Evolutionary conservation across 176 grass and related monocot genomes (phyloP).

Genomic region (Musa acuminata): DNA sequence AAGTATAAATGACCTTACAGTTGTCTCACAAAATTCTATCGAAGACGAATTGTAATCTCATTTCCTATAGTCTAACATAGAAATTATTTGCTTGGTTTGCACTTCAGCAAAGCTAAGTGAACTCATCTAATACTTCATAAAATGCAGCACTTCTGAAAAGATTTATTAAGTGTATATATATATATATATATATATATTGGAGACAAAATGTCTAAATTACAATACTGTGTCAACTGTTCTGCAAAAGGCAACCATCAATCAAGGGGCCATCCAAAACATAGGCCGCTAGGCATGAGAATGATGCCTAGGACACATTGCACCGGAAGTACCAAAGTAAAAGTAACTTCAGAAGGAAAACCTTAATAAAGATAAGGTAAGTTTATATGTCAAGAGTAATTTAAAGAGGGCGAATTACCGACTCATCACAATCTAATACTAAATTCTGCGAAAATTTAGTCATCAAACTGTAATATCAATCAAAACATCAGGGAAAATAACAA

Average conservation of each 20-base stretch:
- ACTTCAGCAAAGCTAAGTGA: not conserved
- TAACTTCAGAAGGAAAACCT: not conserved
- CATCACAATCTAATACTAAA: no score
- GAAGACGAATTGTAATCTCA: not conserved
- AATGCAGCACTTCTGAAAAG: not conserved
- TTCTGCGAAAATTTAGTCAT: no score
- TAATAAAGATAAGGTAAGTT: not conserved
- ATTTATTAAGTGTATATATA: not conserved
- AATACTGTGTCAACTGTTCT: not conserved
- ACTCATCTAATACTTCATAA: not conserved
- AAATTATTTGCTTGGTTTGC: not conserved
- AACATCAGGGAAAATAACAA: no score
- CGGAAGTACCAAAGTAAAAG: not conserved
- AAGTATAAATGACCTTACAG: not conserved
- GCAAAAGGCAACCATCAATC: not conserved
- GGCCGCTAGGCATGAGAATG: not conserved
- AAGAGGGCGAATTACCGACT: no score
- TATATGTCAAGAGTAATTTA: no score
- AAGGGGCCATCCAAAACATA: not conserved
- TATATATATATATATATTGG: not conserved
- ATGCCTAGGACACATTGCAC: not conserved
- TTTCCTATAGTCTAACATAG: not conserved
- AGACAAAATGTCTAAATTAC: not conserved
- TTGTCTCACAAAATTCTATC: not conserved
- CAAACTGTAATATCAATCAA: no score